A percentile compares a stretch with the other conserved stretches of the same genome.
Evolutionary conservation across 2,329 filamentous ascomycete genomes (phyloP).

Genomic region (Hortaea werneckii): DNA sequence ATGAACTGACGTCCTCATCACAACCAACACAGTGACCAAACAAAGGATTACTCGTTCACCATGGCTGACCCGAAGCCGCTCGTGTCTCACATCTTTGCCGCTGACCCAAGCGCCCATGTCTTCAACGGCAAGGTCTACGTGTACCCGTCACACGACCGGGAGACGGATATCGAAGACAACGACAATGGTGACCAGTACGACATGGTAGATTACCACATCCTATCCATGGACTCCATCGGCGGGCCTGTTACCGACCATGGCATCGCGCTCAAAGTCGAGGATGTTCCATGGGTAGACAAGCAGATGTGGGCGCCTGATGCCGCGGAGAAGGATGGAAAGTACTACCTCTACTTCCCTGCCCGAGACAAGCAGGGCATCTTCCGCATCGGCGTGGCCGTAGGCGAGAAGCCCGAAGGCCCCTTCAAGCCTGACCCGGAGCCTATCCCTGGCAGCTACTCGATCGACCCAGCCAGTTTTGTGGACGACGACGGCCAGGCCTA

Average conservation of each 20-base stretch:
- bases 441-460: constrained; percentile 62
- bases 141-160: constrained; percentile 71
- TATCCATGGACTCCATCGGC: constrained; percentile 50
- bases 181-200: constrained; percentile 81
- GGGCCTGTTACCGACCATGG: constrained; percentile 61
- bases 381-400: constrained; percentile 61
- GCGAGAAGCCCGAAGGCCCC: constrained; percentile 56
- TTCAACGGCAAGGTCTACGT: constrained; percentile 68
- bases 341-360: constrained; percentile 70
- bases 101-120: constrained; percentile 70
- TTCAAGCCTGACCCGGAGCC: constrained; percentile 55
- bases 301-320: constrained; percentile 73
- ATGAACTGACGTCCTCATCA: too few relatives aligned
- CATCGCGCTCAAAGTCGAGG: constrained; percentile 52
- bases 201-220: constrained; percentile 76
- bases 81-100: constrained; percentile 67
- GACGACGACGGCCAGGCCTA: constrained; percentile 57
- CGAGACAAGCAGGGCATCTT: constrained; percentile 60
- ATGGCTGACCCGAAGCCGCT: constrained; percentile 44
- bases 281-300: constrained; percentile 67
- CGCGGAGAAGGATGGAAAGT: constrained; percentile 57
- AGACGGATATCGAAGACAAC: constrained; percentile 64
- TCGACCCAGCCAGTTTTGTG: constrained; percentile 67
- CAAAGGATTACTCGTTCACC: neutral
- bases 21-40: too few relatives aligned